Evolutionary conservation across 495 filamentous ascomycete genomes (phyloP).

Genomic region (Terfezia claveryi): DNA sequence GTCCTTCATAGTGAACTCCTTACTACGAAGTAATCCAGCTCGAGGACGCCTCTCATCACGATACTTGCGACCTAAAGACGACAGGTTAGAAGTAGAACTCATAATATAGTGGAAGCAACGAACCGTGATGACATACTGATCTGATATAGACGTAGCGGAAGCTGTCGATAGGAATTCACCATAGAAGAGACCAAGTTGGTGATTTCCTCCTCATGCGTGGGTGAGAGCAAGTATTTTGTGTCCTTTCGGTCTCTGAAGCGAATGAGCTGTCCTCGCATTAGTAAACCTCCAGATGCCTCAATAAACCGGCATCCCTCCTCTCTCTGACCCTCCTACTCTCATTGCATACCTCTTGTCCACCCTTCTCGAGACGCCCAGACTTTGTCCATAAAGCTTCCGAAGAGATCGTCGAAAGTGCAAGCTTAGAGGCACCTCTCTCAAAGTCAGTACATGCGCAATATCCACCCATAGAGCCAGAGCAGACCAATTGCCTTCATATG

Average conservation of each 20-base stretch:
- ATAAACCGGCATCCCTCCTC: neutral
- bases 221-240: constrained; percentile 53
- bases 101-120: neutral
- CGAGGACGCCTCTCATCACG: constrained; percentile 76
- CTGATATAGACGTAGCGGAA: constrained; percentile 78
- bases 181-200: constrained; percentile 52
- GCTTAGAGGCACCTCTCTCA: constrained; percentile 51
- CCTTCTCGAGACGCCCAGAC: constrained; percentile 34
- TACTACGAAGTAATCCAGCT: constrained; percentile 69
- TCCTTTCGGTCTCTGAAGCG: constrained; percentile 59
- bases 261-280: constrained; percentile 38
- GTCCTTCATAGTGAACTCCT: constrained; percentile 96
- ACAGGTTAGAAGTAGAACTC: neutral
- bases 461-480: constrained; percentile 5
- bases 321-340: too few relatives aligned
- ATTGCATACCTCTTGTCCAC: constrained; percentile 35
- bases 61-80: constrained; percentile 58
- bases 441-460: constrained; percentile 9
- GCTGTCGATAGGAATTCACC: constrained; percentile 64
- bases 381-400: constrained; percentile 65
- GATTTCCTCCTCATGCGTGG: constrained; percentile 94
- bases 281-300: neutral
- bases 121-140: constrained; percentile 35
- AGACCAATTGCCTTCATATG: constrained; percentile 63
- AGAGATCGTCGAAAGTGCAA: constrained; percentile 73